These are phyloP conservation scores for Cadophora malorum DNA, from an alignment of 2,329 filamentous ascomycete genomes.

Conservation along the genomic window DNA sequence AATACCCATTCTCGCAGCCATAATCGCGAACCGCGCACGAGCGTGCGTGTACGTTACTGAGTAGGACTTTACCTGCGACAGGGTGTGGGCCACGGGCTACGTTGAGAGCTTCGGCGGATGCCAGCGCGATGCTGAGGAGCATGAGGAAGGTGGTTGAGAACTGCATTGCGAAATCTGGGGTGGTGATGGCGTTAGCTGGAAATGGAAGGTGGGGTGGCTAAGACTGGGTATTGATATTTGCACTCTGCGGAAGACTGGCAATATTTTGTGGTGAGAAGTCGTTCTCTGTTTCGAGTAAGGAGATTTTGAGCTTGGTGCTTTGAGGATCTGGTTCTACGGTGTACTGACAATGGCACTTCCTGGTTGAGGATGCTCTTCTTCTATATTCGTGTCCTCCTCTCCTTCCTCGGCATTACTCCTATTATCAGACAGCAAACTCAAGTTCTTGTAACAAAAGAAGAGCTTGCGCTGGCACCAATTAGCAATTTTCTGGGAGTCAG, in stretches of 20 bases:
- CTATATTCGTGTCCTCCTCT: no score
- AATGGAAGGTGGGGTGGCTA: no score
- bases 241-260: no score
- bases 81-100: not conserved
- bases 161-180: not conserved
- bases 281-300: no score
- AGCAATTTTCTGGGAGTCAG: constrained; percentile 11
- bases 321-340: no score
- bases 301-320: no score
- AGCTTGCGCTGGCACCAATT: constrained; percentile 15
- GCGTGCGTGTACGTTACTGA: not conserved
- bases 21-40: not conserved
- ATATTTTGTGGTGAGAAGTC: no score
- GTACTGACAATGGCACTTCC: no score
- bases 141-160: not conserved
- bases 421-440: not conserved
- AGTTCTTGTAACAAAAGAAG: not conserved
- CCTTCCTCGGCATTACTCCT: no score
- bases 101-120: not conserved
- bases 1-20: not conserved
- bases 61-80: not conserved
- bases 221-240: no score
- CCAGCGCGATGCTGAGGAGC: not conserved
- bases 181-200: no score
- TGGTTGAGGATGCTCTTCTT: no score